phyloP scores from a whole-genome alignment of 345 rosid species.

The Linum usitatissimum region DNA sequence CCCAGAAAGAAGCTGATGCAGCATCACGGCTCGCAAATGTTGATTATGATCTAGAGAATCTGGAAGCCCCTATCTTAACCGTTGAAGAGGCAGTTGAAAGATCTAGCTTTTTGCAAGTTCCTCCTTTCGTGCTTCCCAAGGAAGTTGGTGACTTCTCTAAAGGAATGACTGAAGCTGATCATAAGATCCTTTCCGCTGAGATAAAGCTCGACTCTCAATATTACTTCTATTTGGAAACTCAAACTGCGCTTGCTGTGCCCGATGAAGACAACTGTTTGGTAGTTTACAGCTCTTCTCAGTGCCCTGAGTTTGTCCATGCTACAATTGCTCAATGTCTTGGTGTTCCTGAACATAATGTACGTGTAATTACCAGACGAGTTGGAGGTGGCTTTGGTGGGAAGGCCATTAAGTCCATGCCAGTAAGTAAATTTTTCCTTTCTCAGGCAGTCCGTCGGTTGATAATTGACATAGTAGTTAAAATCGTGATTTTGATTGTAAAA shows the following conservation, averaged over 20 bases:
- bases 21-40: background rate
- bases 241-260: conserved; percentile 1
- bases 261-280: conserved; percentile 4
- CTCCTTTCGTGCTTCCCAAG: background rate
- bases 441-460: no score
- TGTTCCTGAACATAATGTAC: conserved; percentile 4
- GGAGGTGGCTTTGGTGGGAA: conserved; percentile 7
- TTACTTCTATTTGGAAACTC: conserved; percentile 1
- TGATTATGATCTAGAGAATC: background rate
- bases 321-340: conserved; percentile 3
- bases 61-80: background rate
- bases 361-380: conserved; percentile 3
- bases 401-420: conserved; percentile 3
- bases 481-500: no score
- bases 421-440: background rate
- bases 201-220: conserved; percentile 1
- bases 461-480: no score
- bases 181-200: conserved; percentile 2
- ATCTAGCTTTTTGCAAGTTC: conserved; percentile 1
- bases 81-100: background rate
- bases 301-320: background rate
- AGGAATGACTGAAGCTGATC: conserved; percentile 6
- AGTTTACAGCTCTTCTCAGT: conserved; percentile 4
- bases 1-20: conserved; percentile 1
- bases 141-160: conserved; percentile 1